phyloP scores from a whole-genome alignment of 192 early-diverging fungal genomes.

The Rhizoclosmatium sp. region DNA sequence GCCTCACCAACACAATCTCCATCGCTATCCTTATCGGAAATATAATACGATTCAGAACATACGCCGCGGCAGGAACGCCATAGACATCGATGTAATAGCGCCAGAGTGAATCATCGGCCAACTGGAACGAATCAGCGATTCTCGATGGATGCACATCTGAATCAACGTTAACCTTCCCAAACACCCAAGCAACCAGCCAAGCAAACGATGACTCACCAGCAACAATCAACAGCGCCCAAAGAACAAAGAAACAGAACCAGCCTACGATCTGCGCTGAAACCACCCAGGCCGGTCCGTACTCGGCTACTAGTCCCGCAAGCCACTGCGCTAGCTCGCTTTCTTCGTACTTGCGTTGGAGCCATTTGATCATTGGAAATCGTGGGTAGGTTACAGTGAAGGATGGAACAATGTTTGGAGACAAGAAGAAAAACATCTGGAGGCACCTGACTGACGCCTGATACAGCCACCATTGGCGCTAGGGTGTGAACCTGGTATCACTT shows the following conservation, averaged over 20 bases:
- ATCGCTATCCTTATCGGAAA: slow-evolving; percentile 22
- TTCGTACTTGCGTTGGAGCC: slow-evolving; percentile 12
- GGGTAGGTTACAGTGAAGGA: too few species aligned
- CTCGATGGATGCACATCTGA: slow-evolving; percentile 14
- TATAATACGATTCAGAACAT: slow-evolving; percentile 8
- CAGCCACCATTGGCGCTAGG: too few species aligned
- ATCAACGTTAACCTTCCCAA: not conserved
- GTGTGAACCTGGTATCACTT: too few species aligned
- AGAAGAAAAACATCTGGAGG: too few species aligned
- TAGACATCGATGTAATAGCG: slow-evolving; percentile 1
- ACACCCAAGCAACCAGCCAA: not conserved
- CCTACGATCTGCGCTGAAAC: slow-evolving; percentile 19
- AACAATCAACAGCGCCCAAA: slow-evolving; percentile 13
- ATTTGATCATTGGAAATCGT: not conserved
- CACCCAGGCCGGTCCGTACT: slow-evolving; percentile 26
- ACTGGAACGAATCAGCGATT: slow-evolving; percentile 21
- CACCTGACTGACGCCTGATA: too few species aligned
- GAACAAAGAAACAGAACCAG: not conserved
- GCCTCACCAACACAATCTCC: slow-evolving; percentile 10
- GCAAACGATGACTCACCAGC: not conserved
- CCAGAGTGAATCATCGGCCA: not conserved
- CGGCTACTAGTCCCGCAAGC: not conserved
- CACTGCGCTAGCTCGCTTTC: slow-evolving; percentile 1
- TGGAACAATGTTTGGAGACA: too few species aligned
- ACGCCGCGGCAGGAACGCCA: slow-evolving; percentile 34